Evolutionary conservation across 192 early-diverging fungal species (phyloP), one percentile per base, ranked within the genome.

Genomic region (Gamsiella multidivaricata): DNA sequence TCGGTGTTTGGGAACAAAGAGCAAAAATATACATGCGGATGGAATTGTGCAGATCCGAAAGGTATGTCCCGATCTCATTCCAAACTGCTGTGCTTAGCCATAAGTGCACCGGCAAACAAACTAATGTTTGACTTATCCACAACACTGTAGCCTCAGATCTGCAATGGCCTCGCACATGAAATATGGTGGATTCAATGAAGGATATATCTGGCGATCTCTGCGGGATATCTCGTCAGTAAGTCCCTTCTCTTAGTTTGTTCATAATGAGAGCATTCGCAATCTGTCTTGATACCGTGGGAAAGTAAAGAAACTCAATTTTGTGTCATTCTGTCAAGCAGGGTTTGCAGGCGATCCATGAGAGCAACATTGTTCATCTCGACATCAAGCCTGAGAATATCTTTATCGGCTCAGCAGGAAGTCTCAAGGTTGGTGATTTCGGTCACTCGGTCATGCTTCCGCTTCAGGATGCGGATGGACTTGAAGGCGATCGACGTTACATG

Each of bases 401-500:
- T 46, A 87, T 96, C 43, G 69, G 84, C 5, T 54, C 80, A 47
- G 76, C 88, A 41, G 90, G 91, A 31, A 69, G 76, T 42, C 82
- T 97, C 17, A 95, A 95, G 73, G 90, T 97, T 65, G 94, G 89
- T 2, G 96, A 98, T 82, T 98, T 96, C 91, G 96, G 96, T 6
- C 82, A 91, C 14, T 94, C 97, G 1, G 78, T 89, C 18, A 42
- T 63, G 20, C 76, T 82, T 32, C 91, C 92, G 5, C 79, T 91
- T 53, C 89, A 81, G 25, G 80, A 61, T 0, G 68, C 80, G 23
- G 92, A 93, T 37, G 80, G 64, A 9, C 81, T 82, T 18, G 97
- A 99, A 80, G 97, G 97, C 5, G 97, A 99, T 83, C 89, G 96
- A 52, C 86, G 85, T 42, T 99, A 99, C 60, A 88, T 99, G 78